These are phyloP conservation scores for Xylogone sp. DNA, from an alignment of 2,329 filamentous ascomycete species.

Conservation along the genomic window DNA sequence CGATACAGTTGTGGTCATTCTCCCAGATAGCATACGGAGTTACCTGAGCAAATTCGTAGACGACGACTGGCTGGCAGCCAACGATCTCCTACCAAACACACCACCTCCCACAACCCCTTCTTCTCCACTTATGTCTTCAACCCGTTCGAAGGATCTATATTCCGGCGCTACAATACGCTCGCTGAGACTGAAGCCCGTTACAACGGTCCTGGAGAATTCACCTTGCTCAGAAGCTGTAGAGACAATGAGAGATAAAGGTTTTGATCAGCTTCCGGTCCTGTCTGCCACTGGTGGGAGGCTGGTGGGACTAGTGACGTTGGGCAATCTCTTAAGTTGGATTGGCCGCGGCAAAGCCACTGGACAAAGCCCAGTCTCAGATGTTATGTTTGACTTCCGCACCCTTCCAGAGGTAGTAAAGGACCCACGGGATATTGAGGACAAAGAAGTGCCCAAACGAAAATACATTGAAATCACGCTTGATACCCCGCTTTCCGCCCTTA, in stretches of 20 bases:
- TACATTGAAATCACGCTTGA: slow-evolving; percentile 95
- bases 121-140: slow-evolving; percentile 33
- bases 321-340: slow-evolving; percentile 89
- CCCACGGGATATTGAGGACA: slow-evolving; percentile 58
- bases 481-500: slow-evolving; percentile 77
- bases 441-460: slow-evolving; percentile 51
- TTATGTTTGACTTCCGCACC: slow-evolving; percentile 95
- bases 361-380: slow-evolving; percentile 70
- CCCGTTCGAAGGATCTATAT: slow-evolving; percentile 59
- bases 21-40: slow-evolving; percentile 94
- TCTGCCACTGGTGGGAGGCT: slow-evolving; percentile 65
- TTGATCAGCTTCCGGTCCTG: slow-evolving; percentile 94
- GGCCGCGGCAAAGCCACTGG: slow-evolving; percentile 75
- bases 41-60: slow-evolving; percentile 98
- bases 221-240: slow-evolving; percentile 86
- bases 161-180: slow-evolving; percentile 73
- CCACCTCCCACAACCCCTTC: slow-evolving; percentile 39
- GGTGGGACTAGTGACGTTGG: slow-evolving; percentile 89
- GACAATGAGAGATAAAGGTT: slow-evolving; percentile 96
- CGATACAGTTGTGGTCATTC: slow-evolving; percentile 84
- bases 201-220: slow-evolving; percentile 69
- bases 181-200: slow-evolving; percentile 89
- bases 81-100: slow-evolving; percentile 74
- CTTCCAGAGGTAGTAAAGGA: slow-evolving; percentile 91
- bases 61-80: slow-evolving; percentile 97